phyloP scores from a whole-genome alignment of 345 rosid species.

The Reutealis trisperma region DNA sequence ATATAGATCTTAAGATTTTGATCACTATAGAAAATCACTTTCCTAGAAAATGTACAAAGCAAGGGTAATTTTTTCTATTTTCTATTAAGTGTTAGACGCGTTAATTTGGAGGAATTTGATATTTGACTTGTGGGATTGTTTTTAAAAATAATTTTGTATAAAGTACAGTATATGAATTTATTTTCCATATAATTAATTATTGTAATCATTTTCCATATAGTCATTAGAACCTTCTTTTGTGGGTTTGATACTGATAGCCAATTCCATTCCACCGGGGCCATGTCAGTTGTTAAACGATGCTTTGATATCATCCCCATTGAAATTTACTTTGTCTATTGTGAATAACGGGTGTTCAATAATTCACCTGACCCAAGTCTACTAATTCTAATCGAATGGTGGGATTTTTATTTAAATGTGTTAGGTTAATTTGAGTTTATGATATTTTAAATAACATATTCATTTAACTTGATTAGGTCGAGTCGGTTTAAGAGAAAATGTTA shows the following conservation, averaged over 20 bases:
- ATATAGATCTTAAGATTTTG: not conserved
- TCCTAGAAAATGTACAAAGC: too few species aligned
- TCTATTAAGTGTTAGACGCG: not conserved
- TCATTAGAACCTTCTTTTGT: slow-evolving; percentile 7
- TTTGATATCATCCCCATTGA: not conserved
- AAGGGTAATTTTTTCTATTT: too few species aligned
- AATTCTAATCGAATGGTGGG: too few species aligned
- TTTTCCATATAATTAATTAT: not conserved
- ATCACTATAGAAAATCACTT: too few species aligned
- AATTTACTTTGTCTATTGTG: not conserved
- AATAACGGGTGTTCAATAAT: too few species aligned
- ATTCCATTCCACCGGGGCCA: not conserved
- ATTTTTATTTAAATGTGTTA: too few species aligned
- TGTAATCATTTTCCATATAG: too few species aligned
- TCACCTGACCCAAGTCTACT: too few species aligned
- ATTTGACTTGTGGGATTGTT: not conserved
- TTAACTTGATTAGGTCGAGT: too few species aligned
- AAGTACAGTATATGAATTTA: not conserved
- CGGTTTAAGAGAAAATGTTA: too few species aligned
- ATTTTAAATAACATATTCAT: too few species aligned
- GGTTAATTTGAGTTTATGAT: too few species aligned
- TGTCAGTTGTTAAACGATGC: not conserved
- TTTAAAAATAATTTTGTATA: not conserved
- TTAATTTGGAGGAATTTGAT: not conserved
- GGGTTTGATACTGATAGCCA: not conserved